Percentiles rank a stretch among this genome's conserved stretches.
Evolutionary conservation across 2,329 filamentous ascomycete species (phyloP).

Genomic region (Fusarium citri): DNA sequence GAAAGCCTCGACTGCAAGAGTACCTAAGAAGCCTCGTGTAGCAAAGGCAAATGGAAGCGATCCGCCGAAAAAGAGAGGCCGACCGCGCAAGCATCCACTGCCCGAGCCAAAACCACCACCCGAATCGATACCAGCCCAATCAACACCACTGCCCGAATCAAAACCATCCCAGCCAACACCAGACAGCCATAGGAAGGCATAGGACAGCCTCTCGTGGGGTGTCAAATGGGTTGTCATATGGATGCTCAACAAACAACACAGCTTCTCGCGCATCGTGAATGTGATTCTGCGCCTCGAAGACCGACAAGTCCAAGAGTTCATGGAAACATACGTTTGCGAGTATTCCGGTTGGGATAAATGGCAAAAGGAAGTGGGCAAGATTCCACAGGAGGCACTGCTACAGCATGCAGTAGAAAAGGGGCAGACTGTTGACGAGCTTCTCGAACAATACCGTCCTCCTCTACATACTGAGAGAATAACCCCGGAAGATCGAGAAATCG

Average conservation of each 20-base stretch:
- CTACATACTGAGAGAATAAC: conserved; percentile 43
- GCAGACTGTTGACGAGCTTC: conserved; percentile 14
- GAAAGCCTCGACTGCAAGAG: background rate
- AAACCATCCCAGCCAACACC: background rate
- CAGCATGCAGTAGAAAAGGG: conserved; percentile 17
- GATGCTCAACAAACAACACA: conserved; percentile 30
- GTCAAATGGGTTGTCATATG: conserved; percentile 46
- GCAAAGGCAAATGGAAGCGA: background rate
- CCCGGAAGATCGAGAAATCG: conserved; percentile 28
- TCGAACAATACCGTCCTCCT: conserved; percentile 36
- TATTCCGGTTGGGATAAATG: conserved; percentile 34
- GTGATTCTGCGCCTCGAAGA: conserved; percentile 35
- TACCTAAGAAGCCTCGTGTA: background rate
- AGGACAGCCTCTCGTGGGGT: conserved; percentile 43
- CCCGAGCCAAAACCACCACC: background rate
- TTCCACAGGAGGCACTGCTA: conserved; percentile 22
- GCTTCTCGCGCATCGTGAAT: conserved; percentile 35
- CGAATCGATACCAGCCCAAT: background rate
- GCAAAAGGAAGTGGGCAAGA: conserved; percentile 25
- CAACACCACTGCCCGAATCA: background rate
- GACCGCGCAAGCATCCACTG: background rate
- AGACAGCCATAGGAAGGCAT: conserved; percentile 6
- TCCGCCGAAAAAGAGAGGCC: background rate
- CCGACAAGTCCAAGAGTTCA: conserved; percentile 41
- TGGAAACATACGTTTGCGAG: conserved; percentile 39